Evolutionary conservation across 1,284 basidiomycete genomes (phyloP).

Genomic region (Pascua sp.): DNA sequence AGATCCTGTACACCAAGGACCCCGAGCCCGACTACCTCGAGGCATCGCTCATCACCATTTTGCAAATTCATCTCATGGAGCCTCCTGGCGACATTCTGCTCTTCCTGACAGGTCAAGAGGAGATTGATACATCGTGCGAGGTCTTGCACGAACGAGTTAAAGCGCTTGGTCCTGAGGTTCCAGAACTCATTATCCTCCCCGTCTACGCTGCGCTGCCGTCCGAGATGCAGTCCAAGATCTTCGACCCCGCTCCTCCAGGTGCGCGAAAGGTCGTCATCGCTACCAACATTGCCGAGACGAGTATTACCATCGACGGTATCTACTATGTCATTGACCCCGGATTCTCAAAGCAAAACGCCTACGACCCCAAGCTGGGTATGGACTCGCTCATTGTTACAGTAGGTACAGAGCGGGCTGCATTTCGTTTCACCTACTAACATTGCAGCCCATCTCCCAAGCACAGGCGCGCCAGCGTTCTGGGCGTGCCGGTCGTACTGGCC

Average conservation of each 20-base stretch:
- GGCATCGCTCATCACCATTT: slow-evolving; percentile 94
- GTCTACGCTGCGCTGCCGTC: slow-evolving; percentile 97
- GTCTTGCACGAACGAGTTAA: slow-evolving; percentile 98
- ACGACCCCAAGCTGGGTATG: slow-evolving; percentile 96
- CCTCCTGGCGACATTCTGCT: slow-evolving; percentile 93
- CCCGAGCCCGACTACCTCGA: slow-evolving; percentile 98
- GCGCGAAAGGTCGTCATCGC: slow-evolving; percentile 96
- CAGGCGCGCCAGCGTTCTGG: slow-evolving; percentile 93
- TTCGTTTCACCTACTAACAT: background rate
- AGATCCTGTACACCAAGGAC: slow-evolving; percentile 96
- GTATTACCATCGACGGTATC: slow-evolving; percentile 95
- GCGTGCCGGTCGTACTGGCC: slow-evolving; percentile 94
- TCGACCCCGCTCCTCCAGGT: slow-evolving; percentile 94
- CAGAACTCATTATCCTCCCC: slow-evolving; percentile 91
- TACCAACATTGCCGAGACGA: slow-evolving; percentile 98
- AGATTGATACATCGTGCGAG: slow-evolving; percentile 96
- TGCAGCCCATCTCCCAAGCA: slow-evolving; percentile 90
- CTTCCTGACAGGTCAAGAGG: slow-evolving; percentile 97
- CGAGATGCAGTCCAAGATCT: slow-evolving; percentile 95
- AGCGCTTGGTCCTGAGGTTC: slow-evolving; percentile 91
- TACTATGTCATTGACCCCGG: slow-evolving; percentile 99
- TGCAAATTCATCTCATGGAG: slow-evolving; percentile 98
- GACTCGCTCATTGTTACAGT: slow-evolving; percentile 93
- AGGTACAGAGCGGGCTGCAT: too few species aligned
- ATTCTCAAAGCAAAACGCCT: slow-evolving; percentile 98